Conservation (phyloP, 805 yeast species). For the Candida bentonensis region DNA sequence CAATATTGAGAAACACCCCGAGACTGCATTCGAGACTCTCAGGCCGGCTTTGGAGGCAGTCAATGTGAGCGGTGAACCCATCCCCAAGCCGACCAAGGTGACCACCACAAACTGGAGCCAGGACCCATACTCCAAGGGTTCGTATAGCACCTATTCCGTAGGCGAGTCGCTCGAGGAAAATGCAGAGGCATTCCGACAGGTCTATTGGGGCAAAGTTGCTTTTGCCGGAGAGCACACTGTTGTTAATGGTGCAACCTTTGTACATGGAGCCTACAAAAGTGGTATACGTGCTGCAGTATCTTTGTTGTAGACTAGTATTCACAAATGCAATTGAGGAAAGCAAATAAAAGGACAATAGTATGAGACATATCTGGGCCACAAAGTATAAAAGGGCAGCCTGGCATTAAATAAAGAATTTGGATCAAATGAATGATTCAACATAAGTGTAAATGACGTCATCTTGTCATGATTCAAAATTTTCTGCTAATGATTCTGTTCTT, state of each 20-base stretch:
- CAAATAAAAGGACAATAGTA: too few species aligned
- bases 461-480: too few species aligned
- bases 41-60: constrained; percentile 13
- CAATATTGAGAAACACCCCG: constrained; percentile 34
- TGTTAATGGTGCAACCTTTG: constrained; percentile 76
- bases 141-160: constrained; percentile 54
- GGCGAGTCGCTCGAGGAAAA: constrained; percentile 57
- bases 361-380: too few species aligned
- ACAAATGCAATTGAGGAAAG: too few species aligned
- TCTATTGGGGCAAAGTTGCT: constrained; percentile 37
- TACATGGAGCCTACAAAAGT: constrained; percentile 77
- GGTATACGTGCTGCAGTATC: constrained; percentile 49
- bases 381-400: too few species aligned
- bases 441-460: too few species aligned
- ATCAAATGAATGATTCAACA: too few species aligned
- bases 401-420: too few species aligned
- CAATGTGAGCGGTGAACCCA: constrained; percentile 11
- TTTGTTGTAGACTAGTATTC: too few species aligned
- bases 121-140: constrained; percentile 59
- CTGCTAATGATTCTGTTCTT: too few species aligned
- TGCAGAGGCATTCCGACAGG: constrained; percentile 44
- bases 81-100: constrained; percentile 26
- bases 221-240: constrained; percentile 88
- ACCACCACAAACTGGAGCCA: constrained; percentile 47
- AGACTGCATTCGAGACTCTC: constrained; percentile 11